Base-by-base conservation (phyloP, 2,329 filamentous ascomycete genomes). In the Pleoardoris graminearum region DNA sequence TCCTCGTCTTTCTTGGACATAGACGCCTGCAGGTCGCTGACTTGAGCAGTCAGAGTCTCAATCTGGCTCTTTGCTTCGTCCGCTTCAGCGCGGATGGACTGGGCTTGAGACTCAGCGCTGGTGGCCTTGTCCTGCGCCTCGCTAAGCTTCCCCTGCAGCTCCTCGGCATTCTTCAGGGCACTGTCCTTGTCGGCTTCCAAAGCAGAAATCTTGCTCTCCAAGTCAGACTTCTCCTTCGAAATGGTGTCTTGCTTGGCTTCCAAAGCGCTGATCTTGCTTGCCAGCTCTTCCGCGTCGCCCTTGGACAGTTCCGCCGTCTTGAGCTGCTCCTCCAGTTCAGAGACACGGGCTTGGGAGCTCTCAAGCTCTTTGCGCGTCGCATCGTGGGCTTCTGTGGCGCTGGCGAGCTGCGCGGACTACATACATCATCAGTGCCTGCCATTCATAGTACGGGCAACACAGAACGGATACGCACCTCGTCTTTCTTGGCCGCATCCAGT, bases 21-120 rank as follows among this genome's bases (percentile, higher is more conserved):
- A 8, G 58, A 59, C 16, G 61, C 48, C 39, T 68, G 59, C 8
- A 71, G 54, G 21, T 70, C 67, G 12, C 57, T 48, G 4, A 66
- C 56, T 57, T 68, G 67, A 14, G 60, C 43, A 23, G 50, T 58
- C 17, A 63, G 53, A 25, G 19, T 25, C n/a, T 35, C 43, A 25
- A 36, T 23, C 43, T 46, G 30, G 29, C 49, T 39, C 41, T 63
- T 62, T 16, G 62, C 61, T 33, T 51, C 39, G 2, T 58, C 47
- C 1, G 55, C 52, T 37, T 52, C 50, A 33, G 56, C 55, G n/a
- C 55, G 35, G 22, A 63, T 51, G 11, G 55, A 53, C n/a, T 58
- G 52, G 11, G 49, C 23, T 21, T 52, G 30, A 7, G 58, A 50
- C 35, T 63, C 56, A 7, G 47, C 47, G 39, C 47, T 48, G n/a